Conservation (phyloP, 345 rosid genomes). For the Aethionema arabicum region DNA sequence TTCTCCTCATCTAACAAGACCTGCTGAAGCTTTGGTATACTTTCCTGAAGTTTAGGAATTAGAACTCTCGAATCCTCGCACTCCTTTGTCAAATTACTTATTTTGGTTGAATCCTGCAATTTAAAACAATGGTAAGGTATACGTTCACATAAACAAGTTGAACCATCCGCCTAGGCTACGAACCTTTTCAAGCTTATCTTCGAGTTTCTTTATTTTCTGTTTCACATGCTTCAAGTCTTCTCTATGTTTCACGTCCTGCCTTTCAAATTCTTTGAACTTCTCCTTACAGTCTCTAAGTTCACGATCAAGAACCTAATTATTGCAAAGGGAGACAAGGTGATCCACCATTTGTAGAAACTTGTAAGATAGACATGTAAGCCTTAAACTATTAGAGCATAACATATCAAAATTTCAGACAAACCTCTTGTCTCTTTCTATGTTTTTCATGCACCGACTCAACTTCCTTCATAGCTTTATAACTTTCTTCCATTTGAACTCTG, state of each 20-base stretch:
- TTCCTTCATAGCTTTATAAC: slow-evolving; percentile 62
- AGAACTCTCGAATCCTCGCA: slow-evolving; percentile 55
- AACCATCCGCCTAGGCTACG: slow-evolving; percentile 22
- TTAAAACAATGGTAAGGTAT: slow-evolving; percentile 33
- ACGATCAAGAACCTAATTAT: slow-evolving; percentile 71
- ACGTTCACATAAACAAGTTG: slow-evolving; percentile 16
- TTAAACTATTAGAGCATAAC: slow-evolving; percentile 17
- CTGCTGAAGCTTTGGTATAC: slow-evolving; percentile 70
- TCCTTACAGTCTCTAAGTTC: slow-evolving; percentile 72
- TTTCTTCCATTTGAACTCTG: slow-evolving; percentile 80
- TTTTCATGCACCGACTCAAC: slow-evolving; percentile 70
- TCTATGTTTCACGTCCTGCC: slow-evolving; percentile 87
- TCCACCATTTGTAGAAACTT: slow-evolving; percentile 6
- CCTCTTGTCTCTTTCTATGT: slow-evolving; percentile 80
- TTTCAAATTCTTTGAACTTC: slow-evolving; percentile 90
- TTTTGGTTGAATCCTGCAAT: slow-evolving; percentile 70
- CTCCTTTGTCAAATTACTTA: slow-evolving; percentile 60
- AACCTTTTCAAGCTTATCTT: slow-evolving; percentile 86
- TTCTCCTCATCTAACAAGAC: slow-evolving; percentile 69
- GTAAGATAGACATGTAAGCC: slow-evolving; percentile 10
- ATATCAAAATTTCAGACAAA: slow-evolving; percentile 36
- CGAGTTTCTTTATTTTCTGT: slow-evolving; percentile 92
- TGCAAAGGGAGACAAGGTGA: slow-evolving; percentile 21
- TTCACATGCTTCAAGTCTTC: slow-evolving; percentile 92
- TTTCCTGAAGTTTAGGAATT: slow-evolving; percentile 80